Evolutionary conservation across 176 grass and related monocot species (phyloP).

Genomic region (Melocanna baccifera): DNA sequence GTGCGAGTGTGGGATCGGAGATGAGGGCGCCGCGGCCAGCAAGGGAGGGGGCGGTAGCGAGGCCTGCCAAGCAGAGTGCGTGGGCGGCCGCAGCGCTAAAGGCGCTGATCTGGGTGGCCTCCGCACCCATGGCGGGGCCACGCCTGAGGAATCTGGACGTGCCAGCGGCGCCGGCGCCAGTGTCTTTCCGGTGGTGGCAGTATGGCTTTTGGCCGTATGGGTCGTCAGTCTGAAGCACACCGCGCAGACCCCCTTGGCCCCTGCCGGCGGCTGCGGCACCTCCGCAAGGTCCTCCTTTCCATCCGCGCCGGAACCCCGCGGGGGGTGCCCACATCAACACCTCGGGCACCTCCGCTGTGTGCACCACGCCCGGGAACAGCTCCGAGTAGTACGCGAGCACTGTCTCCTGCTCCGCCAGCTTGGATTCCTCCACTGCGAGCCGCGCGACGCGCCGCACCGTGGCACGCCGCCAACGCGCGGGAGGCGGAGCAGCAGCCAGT

Average conservation of each 20-base stretch:
- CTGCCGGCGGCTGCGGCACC: slow-evolving; percentile 5
- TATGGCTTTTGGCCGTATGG: too few relatives aligned
- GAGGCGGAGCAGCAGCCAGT: too few relatives aligned
- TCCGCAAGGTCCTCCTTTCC: neutral
- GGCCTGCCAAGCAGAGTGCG: slow-evolving; percentile 44
- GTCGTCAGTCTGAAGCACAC: slow-evolving; percentile 75
- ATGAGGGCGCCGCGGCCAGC: slow-evolving; percentile 42
- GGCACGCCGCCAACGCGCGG: slow-evolving; percentile 37
- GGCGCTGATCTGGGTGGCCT: slow-evolving; percentile 40
- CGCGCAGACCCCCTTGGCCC: slow-evolving; percentile 42
- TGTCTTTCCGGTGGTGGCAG: neutral
- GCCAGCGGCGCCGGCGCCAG: too few relatives aligned
- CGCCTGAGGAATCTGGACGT: neutral
- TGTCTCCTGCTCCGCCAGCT: slow-evolving; percentile 65
- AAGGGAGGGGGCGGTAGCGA: slow-evolving; percentile 38
- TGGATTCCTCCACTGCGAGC: slow-evolving; percentile 65
- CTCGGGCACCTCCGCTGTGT: slow-evolving; percentile 28
- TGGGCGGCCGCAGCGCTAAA: slow-evolving; percentile 25
- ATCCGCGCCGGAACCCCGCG: neutral
- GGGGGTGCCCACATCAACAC: slow-evolving; percentile 21
- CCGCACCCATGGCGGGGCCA: slow-evolving; percentile 29
- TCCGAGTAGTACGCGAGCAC: slow-evolving; percentile 37
- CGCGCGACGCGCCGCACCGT: slow-evolving; percentile 57
- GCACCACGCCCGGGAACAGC: slow-evolving; percentile 38
- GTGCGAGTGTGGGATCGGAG: slow-evolving; percentile 48